Percentiles rank a stretch among this genome's conserved stretches.
phyloP scores from a whole-genome alignment of 202 grass and related monocot species.

The Miscanthus sacchariflorus region DNA sequence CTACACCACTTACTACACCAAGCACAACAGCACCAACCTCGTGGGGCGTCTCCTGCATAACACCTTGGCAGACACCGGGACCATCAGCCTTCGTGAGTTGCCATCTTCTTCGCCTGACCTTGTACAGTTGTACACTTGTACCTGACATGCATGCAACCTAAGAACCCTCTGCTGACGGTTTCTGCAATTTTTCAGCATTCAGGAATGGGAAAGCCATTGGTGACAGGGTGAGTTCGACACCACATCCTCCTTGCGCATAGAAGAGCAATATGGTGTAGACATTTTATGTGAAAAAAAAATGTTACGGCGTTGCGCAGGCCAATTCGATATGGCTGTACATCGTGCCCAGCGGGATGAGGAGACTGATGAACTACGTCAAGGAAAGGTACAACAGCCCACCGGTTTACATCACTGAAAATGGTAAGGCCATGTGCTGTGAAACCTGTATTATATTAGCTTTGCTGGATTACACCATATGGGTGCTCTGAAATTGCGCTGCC shows the following conservation, averaged over 20 bases:
- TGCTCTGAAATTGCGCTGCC: neutral
- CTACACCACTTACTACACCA: slow-evolving; percentile 90
- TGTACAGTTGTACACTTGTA: neutral
- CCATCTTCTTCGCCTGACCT: neutral
- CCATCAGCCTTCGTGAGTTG: slow-evolving; percentile 81
- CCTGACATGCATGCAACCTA: neutral
- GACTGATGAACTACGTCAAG: slow-evolving; percentile 96
- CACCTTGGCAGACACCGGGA: slow-evolving; percentile 83
- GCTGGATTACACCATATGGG: no score
- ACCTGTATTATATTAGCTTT: neutral
- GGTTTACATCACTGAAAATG: slow-evolving; percentile 86
- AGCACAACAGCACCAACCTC: slow-evolving; percentile 65
- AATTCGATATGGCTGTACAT: slow-evolving; percentile 94
- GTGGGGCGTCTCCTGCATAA: slow-evolving; percentile 60
- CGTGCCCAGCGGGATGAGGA: slow-evolving; percentile 84
- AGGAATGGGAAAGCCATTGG: slow-evolving; percentile 70
- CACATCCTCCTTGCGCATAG: neutral
- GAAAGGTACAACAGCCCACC: slow-evolving; percentile 77
- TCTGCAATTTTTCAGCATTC: slow-evolving; percentile 70
- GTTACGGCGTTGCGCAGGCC: slow-evolving; percentile 47
- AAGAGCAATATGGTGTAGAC: neutral
- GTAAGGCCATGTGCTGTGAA: no score
- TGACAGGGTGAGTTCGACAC: slow-evolving; percentile 62
- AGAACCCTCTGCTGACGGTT: neutral
- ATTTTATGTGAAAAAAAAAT: neutral